Evolutionary conservation across 345 rosid genomes (phyloP).

Genomic region (Eucalyptus erythrocorys): DNA sequence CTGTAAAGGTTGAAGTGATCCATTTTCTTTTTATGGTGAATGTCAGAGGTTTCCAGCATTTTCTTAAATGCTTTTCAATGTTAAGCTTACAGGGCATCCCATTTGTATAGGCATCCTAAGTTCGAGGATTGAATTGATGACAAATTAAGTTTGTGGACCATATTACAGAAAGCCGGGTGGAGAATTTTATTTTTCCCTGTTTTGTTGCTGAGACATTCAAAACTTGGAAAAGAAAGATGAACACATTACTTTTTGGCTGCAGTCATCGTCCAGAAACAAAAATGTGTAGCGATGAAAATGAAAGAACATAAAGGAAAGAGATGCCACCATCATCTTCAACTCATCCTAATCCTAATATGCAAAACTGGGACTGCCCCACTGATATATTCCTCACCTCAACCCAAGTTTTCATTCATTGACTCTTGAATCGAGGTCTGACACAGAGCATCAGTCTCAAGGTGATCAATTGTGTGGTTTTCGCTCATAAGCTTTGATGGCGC

Average conservation of each 20-base stretch:
- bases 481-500: neutral
- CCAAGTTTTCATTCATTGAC: neutral
- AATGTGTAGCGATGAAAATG: neutral
- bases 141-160: neutral
- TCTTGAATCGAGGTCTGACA: neutral
- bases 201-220: neutral
- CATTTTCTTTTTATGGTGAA: neutral
- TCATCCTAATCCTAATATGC: neutral
- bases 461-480: neutral
- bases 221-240: neutral
- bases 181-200: neutral
- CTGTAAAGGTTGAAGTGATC: neutral
- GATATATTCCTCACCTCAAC: neutral
- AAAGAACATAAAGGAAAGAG: neutral
- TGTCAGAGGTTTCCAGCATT: neutral
- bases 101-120: neutral
- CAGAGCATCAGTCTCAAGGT: neutral
- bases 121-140: neutral
- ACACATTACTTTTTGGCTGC: neutral
- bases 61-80: neutral
- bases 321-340: neutral
- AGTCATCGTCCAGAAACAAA: neutral
- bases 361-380: neutral
- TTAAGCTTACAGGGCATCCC: neutral
- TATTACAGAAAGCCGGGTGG: neutral